Percentiles rank a stretch among this genome's conserved stretches.
These are phyloP conservation scores for Zanthoxylum bungeanum DNA, from an alignment of 345 rosid genomes.

Conservation along the genomic window DNA sequence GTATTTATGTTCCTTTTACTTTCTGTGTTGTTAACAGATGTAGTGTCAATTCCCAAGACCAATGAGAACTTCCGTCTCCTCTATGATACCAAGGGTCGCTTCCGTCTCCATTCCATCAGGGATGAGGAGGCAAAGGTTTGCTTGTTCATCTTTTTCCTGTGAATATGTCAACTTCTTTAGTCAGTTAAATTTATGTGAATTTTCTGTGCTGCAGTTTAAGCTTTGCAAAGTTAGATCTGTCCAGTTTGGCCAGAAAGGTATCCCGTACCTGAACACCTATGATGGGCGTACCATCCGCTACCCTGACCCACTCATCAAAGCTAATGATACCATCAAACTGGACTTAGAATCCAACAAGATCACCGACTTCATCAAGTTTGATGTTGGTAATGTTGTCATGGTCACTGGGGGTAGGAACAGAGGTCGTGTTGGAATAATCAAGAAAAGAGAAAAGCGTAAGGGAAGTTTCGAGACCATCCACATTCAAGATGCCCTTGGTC, in stretches of 20 bases:
- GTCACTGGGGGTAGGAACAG: slow-evolving; percentile 68
- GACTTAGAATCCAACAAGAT: slow-evolving; percentile 41
- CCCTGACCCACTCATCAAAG: slow-evolving; percentile 63
- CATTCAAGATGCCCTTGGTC: slow-evolving; percentile 66
- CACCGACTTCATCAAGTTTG: slow-evolving; percentile 58
- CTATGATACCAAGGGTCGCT: slow-evolving; percentile 90
- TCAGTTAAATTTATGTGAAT: no score
- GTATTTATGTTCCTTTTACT: no score
- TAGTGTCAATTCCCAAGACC: slow-evolving; percentile 83
- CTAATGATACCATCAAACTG: slow-evolving; percentile 61
- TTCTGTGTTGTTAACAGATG: slow-evolving; percentile 63
- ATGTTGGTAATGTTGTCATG: slow-evolving; percentile 63
- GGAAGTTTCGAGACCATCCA: no score
- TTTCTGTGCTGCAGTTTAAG: no score
- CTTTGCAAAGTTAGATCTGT: slow-evolving; percentile 55
- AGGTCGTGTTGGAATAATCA: slow-evolving; percentile 78
- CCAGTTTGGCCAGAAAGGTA: slow-evolving; percentile 55
- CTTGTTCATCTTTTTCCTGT: no score
- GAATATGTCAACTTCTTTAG: no score
- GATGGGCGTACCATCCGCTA: slow-evolving; percentile 68
- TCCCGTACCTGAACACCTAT: slow-evolving; percentile 55
- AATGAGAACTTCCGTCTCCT: slow-evolving; percentile 87
- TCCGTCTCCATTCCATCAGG: slow-evolving; percentile 67
- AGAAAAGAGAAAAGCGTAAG: slow-evolving; percentile 83
- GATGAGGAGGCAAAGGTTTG: slow-evolving; percentile 83